Evolutionary conservation across 768 basidiomycete species (phyloP).

Genomic region (Lanmaoa rubissima): DNA sequence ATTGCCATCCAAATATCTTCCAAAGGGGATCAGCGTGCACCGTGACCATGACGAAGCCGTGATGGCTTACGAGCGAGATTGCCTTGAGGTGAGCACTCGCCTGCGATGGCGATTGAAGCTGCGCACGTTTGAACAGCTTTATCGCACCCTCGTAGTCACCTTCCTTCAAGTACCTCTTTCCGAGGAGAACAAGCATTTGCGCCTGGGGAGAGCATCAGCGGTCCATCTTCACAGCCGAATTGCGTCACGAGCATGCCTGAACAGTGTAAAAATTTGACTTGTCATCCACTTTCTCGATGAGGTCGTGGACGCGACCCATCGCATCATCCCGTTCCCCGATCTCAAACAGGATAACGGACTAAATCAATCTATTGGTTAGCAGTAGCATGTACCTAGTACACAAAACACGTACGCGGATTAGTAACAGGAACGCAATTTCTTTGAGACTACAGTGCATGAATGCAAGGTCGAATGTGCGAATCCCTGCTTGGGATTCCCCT

Average conservation of each 20-base stretch:
- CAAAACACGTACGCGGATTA: constrained; percentile 11
- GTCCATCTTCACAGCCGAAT: not conserved
- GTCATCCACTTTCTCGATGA: constrained; percentile 10
- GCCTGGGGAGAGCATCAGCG: constrained; percentile 6
- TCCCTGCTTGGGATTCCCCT: constrained; percentile 6
- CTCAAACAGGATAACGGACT: constrained; percentile 13
- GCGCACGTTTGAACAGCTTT: constrained; percentile 8
- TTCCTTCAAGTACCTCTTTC: constrained; percentile 3
- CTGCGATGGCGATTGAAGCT: not conserved
- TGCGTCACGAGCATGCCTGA: constrained; percentile 4
- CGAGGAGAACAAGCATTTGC: constrained; percentile 14
- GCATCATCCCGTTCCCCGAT: constrained; percentile 13
- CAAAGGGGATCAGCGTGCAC: not conserved
- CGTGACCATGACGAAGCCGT: not conserved
- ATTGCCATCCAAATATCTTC: constrained; percentile 17
- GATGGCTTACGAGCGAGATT: constrained; percentile 13
- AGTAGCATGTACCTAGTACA: not conserved
- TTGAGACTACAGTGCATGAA: constrained; percentile 8
- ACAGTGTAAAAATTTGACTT: constrained; percentile 2
- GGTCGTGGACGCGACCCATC: constrained; percentile 9
- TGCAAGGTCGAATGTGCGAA: constrained; percentile 15
- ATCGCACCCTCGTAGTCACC: constrained; percentile 14
- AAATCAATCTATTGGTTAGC: not conserved
- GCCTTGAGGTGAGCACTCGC: constrained; percentile 1
- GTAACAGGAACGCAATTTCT: constrained; percentile 11